Evolutionary conservation across 192 early-diverging fungal genomes (phyloP), one percentile per base, ranked within the genome.

Genomic region (Powellomyces hirtus): DNA sequence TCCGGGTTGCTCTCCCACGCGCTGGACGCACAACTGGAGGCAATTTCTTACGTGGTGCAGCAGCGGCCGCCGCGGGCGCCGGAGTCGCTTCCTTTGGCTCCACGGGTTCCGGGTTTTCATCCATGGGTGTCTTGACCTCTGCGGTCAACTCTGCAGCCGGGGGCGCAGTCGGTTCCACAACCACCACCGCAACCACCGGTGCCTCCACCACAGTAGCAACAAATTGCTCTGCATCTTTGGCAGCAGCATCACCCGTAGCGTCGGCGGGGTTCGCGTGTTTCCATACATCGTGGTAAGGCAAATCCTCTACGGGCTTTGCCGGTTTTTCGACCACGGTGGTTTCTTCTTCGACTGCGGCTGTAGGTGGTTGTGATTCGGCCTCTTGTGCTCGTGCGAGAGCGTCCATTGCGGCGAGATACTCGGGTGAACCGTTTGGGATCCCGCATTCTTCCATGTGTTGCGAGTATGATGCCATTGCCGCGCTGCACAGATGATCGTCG

Each of bases 251-350:
- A n/a, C 59, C 36, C 22, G 5, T 34, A 11, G 7, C 13, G 10
- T 53, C 51, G 24, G 51, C 51, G 26, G 51, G 16, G 7, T 27
- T 27, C 16, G 7, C 26, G 38, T 60, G 27, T 8, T 69, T 44
- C 67, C 67, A 69, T 13, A 69, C 67, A 35, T 69, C 52, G 34
- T 69, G 67, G 33, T 69, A 69, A 14, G 67, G 67, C 22, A 69
- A 34, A 2, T 58, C 18, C 52, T 10, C 35, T 22, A 34, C 53
- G 36, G 4, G 8, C 49, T 46, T 45, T 38, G 40, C 38, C 5
- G 38, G 16, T 6, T 27, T 42, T 11, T 49, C 24, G 3, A 2
- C 51, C 0, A 7, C 8, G 14, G 1, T 14, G n/a, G n/a, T n/a
- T n/a, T n/a, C n/a, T 35, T 20, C 1, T 29, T 22, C 27, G 13